Base-by-base conservation (phyloP, 2,329 filamentous ascomycete genomes). In the Mollisia scopiformis region DNA sequence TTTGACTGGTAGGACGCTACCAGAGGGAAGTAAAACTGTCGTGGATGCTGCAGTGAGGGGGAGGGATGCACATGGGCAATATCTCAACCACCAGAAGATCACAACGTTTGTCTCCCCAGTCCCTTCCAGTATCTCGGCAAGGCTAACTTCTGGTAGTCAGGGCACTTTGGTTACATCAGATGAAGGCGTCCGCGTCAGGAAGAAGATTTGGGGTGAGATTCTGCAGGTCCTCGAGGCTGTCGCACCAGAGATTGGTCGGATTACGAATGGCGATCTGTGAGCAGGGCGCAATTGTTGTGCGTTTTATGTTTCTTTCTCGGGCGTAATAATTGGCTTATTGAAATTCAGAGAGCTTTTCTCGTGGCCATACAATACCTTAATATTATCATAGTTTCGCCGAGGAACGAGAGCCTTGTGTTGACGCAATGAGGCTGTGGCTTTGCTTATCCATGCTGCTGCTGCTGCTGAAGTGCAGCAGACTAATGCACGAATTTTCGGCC, bases 1-100 rank as follows among this genome's bases (percentile, higher is more conserved):
- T 27, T 21, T 61, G 21, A 46, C 66, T 21, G 68, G 61, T 2
- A 64, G 67, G 28, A 67, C 60, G 0, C 47, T 66, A 11, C 64
- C 67, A 50, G 66, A 64, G 11, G 70, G 69, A 14, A 66, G 65
- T 25, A 69, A 67, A 47, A 66, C 65, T 10, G 54, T 71, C 16
- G 55, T 70, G 16, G 66, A 69, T 55, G 70, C 62, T 23, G 62
- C 65, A 3, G 52, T 57, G 2, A 58, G 61, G 4, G 69, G 66
- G 1, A 49, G 43, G 19, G 59, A 68, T 7, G 59, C 62, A 1
- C 67, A 72, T 52, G 69, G 71, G 1, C 47, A 66, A 39, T 73
- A 63, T 41, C 41, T 70, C 6, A 54, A 62, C 13, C 61, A 63
- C 52, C 68, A 67, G 25, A 62, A 53, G 43, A 55, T 60, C 19